These are phyloP conservation scores for Solanum chilense DNA, from an alignment of 257 asterid genomes.

Conservation along the genomic window DNA sequence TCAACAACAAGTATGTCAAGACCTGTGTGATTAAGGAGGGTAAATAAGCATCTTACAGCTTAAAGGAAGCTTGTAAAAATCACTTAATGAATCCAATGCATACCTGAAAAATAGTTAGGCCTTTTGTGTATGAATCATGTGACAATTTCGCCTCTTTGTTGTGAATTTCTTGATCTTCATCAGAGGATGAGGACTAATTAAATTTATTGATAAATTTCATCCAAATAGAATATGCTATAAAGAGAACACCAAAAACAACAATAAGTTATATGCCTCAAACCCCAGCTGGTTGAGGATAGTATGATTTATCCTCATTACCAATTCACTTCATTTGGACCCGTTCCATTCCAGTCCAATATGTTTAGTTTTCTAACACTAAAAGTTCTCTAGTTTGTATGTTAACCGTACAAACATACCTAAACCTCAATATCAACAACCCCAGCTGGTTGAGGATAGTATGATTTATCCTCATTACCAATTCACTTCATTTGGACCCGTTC, in stretches of 20 bases:
- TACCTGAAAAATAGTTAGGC: constrained; percentile 53
- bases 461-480: not conserved
- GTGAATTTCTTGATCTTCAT: constrained; percentile 55
- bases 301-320: no score
- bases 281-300: no score
- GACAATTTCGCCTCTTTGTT: constrained; percentile 42
- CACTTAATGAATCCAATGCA: not conserved
- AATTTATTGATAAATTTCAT: not conserved
- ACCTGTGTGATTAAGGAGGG: constrained; percentile 25
- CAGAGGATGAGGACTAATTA: not conserved
- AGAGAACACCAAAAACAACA: not conserved
- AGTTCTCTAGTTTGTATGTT: no score
- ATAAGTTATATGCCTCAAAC: not conserved
- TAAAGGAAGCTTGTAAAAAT: not conserved
- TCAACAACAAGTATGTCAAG: constrained; percentile 30
- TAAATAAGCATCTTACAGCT: not conserved
- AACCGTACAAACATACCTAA: no score
- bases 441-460: not conserved
- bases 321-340: no score
- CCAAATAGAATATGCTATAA: not conserved
- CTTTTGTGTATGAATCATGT: constrained; percentile 33
- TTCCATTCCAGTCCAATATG: no score
- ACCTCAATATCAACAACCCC: no score
- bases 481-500: not conserved
- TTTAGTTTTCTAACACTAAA: no score